phyloP scores from a whole-genome alignment of 1,139 yeast species.

The Pichia sorboxylosa region DNA sequence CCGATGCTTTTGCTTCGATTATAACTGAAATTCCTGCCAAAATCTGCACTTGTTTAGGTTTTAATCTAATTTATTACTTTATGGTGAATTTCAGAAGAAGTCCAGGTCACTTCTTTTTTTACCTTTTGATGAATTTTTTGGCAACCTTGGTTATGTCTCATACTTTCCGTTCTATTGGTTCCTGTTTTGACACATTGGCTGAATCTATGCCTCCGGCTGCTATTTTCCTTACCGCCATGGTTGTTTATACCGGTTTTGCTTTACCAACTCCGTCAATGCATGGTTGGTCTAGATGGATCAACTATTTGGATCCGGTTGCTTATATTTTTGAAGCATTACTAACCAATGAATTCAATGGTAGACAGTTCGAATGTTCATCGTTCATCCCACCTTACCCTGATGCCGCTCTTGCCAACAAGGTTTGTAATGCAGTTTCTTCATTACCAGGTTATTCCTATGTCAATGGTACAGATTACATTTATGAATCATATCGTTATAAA shows the following conservation, averaged over 20 bases:
- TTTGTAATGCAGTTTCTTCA: conserved; percentile 39
- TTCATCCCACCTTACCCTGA: conserved; percentile 37
- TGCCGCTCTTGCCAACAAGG: conserved; percentile 28
- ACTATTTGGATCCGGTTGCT: conserved; percentile 42
- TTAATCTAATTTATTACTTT: conserved; percentile 30
- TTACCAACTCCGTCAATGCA: conserved; percentile 48
- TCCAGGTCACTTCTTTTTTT: conserved; percentile 33
- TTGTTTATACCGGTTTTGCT: conserved; percentile 43
- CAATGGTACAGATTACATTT: conserved; percentile 32
- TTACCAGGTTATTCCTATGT: conserved; percentile 35
- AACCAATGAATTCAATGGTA: conserved; percentile 43
- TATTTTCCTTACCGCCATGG: conserved; percentile 32
- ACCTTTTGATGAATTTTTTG: conserved; percentile 30
- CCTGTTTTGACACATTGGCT: conserved; percentile 41
- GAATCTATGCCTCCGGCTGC: conserved; percentile 40
- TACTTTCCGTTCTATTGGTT: conserved; percentile 29
- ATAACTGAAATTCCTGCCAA: conserved; percentile 31
- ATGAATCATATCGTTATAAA: conserved; percentile 27
- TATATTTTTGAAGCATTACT: conserved; percentile 46
- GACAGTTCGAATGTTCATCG: conserved; percentile 36
- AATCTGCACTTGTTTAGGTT: conserved; percentile 23
- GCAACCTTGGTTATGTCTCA: conserved; percentile 30
- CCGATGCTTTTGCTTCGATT: conserved; percentile 34
- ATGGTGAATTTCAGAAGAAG: conserved; percentile 32
- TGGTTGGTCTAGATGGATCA: conserved; percentile 53